These are phyloP conservation scores for Leccinum longicurvipes DNA, from an alignment of 768 basidiomycete species.

Conservation along the genomic window DNA sequence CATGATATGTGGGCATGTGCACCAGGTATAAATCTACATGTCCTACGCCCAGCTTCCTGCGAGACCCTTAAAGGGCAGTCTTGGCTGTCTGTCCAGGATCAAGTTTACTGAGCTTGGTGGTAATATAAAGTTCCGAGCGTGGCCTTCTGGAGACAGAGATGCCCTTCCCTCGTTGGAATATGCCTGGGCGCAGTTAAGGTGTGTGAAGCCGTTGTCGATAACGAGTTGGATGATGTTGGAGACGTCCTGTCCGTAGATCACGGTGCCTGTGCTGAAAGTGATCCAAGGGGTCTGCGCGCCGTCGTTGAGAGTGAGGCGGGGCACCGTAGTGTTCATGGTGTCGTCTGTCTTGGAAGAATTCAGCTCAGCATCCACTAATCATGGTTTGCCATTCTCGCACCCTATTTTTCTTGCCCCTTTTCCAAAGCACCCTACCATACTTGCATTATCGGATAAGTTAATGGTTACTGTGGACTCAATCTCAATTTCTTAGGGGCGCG, in stretches of 20 bases:
- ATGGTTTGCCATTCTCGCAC: neutral
- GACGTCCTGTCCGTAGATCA: conserved; percentile 2
- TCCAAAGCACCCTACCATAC: too few relatives aligned
- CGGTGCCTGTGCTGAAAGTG: neutral
- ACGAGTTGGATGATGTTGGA: neutral
- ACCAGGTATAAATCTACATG: too few relatives aligned
- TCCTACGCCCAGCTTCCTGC: too few relatives aligned
- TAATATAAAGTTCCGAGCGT: neutral
- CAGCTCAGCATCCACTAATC: too few relatives aligned
- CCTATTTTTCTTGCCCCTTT: neutral
- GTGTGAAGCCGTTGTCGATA: neutral
- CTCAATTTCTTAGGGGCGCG: too few relatives aligned
- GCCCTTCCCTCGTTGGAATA: conserved; percentile 6
- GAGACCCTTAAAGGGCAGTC: too few relatives aligned
- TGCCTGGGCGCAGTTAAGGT: conserved; percentile 1
- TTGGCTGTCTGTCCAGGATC: too few relatives aligned
- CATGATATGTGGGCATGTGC: too few relatives aligned
- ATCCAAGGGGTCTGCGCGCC: conserved; percentile 1
- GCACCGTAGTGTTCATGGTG: too few relatives aligned
- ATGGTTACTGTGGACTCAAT: too few relatives aligned
- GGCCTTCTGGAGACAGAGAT: neutral
- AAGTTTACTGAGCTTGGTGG: neutral
- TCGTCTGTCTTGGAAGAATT: neutral
- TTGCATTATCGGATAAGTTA: too few relatives aligned
- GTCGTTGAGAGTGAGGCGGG: neutral